phyloP scores from a whole-genome alignment of 2,329 filamentous ascomycete species.

The Penicillium psychrosexuale region DNA sequence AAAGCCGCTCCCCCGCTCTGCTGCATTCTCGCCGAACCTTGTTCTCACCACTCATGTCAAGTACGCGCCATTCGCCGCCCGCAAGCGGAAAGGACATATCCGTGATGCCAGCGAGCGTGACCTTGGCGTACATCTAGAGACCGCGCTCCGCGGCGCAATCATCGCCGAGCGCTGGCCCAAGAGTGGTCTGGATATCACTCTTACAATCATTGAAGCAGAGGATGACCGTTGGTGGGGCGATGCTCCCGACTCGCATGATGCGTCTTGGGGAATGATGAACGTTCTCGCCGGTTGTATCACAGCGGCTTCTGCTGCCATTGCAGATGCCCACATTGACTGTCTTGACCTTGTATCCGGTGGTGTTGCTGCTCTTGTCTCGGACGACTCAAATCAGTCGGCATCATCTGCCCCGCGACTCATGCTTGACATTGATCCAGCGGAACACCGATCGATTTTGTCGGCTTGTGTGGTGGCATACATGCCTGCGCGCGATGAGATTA shows the following conservation, averaged over 20 bases:
- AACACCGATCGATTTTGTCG: conserved; percentile 73
- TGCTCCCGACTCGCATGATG: conserved; percentile 49
- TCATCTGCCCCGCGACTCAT: conserved; percentile 45
- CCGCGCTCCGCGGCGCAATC: conserved; percentile 80
- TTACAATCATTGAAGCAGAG: conserved; percentile 91
- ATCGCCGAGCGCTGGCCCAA: conserved; percentile 98
- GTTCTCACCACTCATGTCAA: conserved; percentile 92
- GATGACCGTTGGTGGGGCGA: conserved; percentile 70
- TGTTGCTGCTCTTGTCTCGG: conserved; percentile 73
- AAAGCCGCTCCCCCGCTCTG: conserved; percentile 81
- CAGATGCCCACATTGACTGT: conserved; percentile 93
- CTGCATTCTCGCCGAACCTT: conserved; percentile 87
- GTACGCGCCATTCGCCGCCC: conserved; percentile 90
- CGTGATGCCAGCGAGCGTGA: conserved; percentile 84
- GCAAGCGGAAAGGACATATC: conserved; percentile 77
- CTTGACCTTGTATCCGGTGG: conserved; percentile 87
- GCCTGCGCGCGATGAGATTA: conserved; percentile 82
- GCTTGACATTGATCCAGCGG: conserved; percentile 76
- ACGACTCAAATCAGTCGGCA: conserved; percentile 23
- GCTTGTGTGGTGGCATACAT: conserved; percentile 90
- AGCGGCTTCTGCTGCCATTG: conserved; percentile 85
- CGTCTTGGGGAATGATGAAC: conserved; percentile 85
- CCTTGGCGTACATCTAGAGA: conserved; percentile 85
- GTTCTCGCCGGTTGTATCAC: conserved; percentile 89
- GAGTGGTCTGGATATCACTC: conserved; percentile 89